Conservation (phyloP, 1,139 yeast genomes). For the Geotrichum siamense region DNA sequence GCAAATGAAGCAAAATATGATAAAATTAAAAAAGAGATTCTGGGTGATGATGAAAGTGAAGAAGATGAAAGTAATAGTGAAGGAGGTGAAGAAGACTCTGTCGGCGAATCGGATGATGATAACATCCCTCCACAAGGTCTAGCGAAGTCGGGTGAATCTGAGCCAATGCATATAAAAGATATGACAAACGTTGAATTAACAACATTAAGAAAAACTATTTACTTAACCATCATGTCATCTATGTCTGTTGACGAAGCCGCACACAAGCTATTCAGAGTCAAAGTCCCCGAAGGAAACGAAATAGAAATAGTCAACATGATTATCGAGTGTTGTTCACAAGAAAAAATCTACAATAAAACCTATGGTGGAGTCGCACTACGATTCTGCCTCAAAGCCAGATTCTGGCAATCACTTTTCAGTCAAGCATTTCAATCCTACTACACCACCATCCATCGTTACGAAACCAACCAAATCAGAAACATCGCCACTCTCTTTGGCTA, state of each 20-base stretch:
- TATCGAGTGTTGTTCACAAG: conserved; percentile 79
- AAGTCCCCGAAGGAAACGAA: conserved; percentile 30
- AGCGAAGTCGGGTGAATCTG: conserved; percentile 21
- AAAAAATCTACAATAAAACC: conserved; percentile 77
- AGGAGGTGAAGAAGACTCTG: conserved; percentile 23
- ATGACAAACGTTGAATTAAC: conserved; percentile 60
- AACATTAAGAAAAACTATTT: conserved; percentile 65
- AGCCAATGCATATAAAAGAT: conserved; percentile 43
- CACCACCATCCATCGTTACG: conserved; percentile 54
- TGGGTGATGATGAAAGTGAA: conserved; percentile 41
- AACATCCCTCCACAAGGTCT: conserved; percentile 26
- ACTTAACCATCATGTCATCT: conserved; percentile 83
- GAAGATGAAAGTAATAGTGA: conserved; percentile 21
- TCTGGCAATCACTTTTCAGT: conserved; percentile 54
- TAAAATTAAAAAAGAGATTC: conserved; percentile 38
- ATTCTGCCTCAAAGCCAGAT: conserved; percentile 43
- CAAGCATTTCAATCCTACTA: conserved; percentile 52
- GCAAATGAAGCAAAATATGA: conserved; percentile 44
- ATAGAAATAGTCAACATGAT: conserved; percentile 62
- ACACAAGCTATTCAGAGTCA: conserved; percentile 58
- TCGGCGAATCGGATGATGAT: conserved; percentile 21
- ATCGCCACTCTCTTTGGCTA: conserved; percentile 87
- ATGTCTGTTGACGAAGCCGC: conserved; percentile 91
- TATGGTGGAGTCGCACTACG: conserved; percentile 75
- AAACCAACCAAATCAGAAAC: conserved; percentile 67